These are phyloP conservation scores for Evernia prunastri DNA, from an alignment of 495 filamentous ascomycete species.

Conservation along the genomic window DNA sequence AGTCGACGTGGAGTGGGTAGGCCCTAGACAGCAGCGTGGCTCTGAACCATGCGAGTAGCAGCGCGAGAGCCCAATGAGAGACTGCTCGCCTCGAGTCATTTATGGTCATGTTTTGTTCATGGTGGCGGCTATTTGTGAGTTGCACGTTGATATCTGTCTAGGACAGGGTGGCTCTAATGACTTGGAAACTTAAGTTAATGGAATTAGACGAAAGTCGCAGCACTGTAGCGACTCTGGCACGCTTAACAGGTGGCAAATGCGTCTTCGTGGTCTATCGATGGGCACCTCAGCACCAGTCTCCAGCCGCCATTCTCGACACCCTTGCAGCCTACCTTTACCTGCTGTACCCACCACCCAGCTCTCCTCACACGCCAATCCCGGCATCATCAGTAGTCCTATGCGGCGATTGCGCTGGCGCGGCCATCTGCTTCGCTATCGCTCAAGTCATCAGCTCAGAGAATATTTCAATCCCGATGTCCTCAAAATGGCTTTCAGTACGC, in stretches of 20 bases:
- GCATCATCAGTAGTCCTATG: slow-evolving; percentile 66
- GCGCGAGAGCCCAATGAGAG: not conserved
- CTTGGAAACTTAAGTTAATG: not conserved
- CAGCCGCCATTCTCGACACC: slow-evolving; percentile 71
- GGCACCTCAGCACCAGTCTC: slow-evolving; percentile 76
- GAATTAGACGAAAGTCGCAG: not conserved
- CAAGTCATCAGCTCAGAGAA: slow-evolving; percentile 62
- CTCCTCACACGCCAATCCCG: slow-evolving; percentile 60
- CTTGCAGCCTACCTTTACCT: slow-evolving; percentile 72
- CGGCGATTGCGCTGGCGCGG: slow-evolving; percentile 81
- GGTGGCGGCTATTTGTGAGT: not conserved
- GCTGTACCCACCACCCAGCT: slow-evolving; percentile 66
- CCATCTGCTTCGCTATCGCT: slow-evolving; percentile 61
- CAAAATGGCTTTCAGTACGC: too few species aligned
- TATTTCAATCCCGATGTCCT: slow-evolving; percentile 40
- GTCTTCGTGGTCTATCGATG: slow-evolving; percentile 65
- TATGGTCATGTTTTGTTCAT: not conserved
- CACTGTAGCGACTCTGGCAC: not conserved
- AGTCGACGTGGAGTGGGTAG: not conserved
- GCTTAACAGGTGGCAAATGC: not conserved
- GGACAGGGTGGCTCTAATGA: not conserved
- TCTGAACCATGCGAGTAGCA: not conserved
- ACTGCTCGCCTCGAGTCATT: not conserved
- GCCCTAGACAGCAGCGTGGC: not conserved
- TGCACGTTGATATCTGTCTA: not conserved